These are phyloP conservation scores for Aureobasidium mangrovei DNA, from an alignment of 2,329 filamentous ascomycete genomes.

Conservation along the genomic window DNA sequence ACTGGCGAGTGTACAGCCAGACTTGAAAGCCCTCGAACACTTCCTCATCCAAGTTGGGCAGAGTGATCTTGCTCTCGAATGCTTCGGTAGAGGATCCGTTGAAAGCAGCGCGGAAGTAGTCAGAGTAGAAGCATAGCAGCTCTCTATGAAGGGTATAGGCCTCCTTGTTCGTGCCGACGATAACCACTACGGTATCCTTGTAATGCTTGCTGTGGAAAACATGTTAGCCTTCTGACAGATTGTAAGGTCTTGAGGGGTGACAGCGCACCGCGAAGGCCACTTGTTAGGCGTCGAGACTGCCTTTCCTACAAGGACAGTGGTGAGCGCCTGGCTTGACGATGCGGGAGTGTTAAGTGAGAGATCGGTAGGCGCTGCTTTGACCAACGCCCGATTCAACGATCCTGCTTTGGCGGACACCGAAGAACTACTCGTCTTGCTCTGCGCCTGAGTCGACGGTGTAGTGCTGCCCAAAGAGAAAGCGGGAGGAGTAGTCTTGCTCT, in stretches of 20 bases:
- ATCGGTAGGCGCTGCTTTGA: no score
- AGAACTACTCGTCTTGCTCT: no score
- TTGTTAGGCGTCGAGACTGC: neutral
- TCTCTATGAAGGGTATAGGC: slow-evolving; percentile 12
- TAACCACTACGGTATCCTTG: neutral
- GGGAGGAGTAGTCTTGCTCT: no score
- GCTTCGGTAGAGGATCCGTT: slow-evolving; percentile 14
- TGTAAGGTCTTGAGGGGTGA: no score
- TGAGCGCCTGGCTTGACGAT: neutral
- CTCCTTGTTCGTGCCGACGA: neutral
- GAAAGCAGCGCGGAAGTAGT: slow-evolving; percentile 17
- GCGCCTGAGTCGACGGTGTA: no score
- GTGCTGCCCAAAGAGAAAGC: no score
- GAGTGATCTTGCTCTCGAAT: slow-evolving; percentile 10
- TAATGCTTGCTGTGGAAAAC: neutral
- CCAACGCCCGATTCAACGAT: no score
- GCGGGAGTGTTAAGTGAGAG: neutral
- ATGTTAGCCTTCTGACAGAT: no score
- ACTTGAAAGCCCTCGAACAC: slow-evolving; percentile 14
- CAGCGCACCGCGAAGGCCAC: neutral
- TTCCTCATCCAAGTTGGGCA: slow-evolving; percentile 12
- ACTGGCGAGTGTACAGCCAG: slow-evolving; percentile 13
- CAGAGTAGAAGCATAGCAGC: slow-evolving; percentile 17
- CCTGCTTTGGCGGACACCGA: no score
- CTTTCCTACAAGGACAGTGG: neutral